Evolutionary conservation across 1,284 basidiomycete genomes (phyloP), one percentile per base, ranked within the genome.

Genomic region (Tilletia horrida): DNA sequence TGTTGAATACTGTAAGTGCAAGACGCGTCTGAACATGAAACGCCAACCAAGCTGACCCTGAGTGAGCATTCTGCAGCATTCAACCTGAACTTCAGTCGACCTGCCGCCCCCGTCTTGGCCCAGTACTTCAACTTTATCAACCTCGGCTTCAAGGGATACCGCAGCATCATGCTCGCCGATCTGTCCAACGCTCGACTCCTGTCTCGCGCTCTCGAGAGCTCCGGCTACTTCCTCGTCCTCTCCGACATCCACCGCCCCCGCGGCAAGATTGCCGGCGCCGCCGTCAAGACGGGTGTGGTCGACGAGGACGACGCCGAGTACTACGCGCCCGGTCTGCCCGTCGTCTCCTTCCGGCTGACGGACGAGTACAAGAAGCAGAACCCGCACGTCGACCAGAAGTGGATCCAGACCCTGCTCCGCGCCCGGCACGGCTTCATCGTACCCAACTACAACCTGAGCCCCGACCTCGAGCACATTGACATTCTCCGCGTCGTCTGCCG

Each of bases 1-100:
- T 3, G 76, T 75, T 62, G 78, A 76, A 68, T 75, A 77, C 65
- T 73, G 55, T 59, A 29, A 59, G 55, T 27, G 8, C 11, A 14
- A 21, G 21, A 27, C 25, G n/a, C 50, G 3, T 25, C 9, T 25
- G n/a, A 27, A 55, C 50, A 7, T 7, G 16, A 55, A 4, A 3
- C 6, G n/a, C 9, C 25, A 14, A 25, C 14, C 50, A 25, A 55
- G 50, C 29, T 52, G 14, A 27, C 50, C 25, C 50, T 25, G 4
- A 52, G 23, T 13, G 1, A 3, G 7, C 7, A 13, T 52, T 52
- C 86, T 87, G 87, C 77, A 85, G 55, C 89, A 0, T 97, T 94
- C 85, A 94, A 92, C 27, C 86, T 97, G 78, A 97, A 97, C 85
- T 97, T 97, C 82, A 92, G 91, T 52, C 88, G 93, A 9, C 92